A percentile compares a stretch with the other conserved stretches of the same genome.
Conservation (phyloP, 352 stramenopile genomes). For the Phytophthora aleatoria region DNA sequence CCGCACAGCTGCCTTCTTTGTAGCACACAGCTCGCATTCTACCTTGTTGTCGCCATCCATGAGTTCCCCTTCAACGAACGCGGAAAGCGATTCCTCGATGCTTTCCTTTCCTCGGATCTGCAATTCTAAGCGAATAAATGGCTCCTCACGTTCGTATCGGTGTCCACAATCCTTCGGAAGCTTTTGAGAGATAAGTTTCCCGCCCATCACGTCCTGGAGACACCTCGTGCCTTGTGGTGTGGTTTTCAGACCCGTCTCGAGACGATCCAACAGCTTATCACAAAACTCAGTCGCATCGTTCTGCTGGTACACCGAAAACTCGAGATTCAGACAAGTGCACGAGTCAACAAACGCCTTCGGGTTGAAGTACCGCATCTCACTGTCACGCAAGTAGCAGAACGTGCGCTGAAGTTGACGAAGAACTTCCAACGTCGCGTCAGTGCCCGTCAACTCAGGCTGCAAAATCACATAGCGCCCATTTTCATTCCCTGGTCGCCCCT, state of each 20-base stretch:
- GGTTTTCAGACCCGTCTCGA: conserved; percentile 95
- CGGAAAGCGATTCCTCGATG: conserved; percentile 96
- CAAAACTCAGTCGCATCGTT: conserved; percentile 99
- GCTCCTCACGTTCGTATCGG: conserved; percentile 96
- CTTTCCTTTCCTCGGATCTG: conserved; percentile 98
- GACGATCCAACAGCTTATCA: conserved; percentile 98
- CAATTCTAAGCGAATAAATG: conserved; percentile 97
- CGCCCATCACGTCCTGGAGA: conserved; percentile 73
- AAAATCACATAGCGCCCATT: conserved; percentile 94
- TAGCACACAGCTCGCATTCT: conserved; percentile 96
- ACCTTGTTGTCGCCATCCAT: conserved; percentile 99
- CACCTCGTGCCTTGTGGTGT: conserved; percentile 84
- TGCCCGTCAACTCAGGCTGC: conserved; percentile 72
- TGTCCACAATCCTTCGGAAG: conserved; percentile 90
- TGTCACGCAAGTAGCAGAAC: conserved; percentile 90
- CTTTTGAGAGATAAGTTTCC: conserved; percentile 90
- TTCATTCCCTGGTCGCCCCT: conserved; percentile 95
- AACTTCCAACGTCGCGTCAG: conserved; percentile 87
- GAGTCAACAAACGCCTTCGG: conserved; percentile 90
- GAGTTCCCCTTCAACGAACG: conserved; percentile 98
- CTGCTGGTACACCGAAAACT: conserved; percentile 98
- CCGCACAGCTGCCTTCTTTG: conserved; percentile 97
- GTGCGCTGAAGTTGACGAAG: conserved; percentile 89
- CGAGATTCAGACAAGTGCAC: conserved; percentile 89
- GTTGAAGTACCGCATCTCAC: conserved; percentile 87